phyloP scores from a whole-genome alignment of 768 basidiomycete species.

The Sarcodon aspratus region DNA sequence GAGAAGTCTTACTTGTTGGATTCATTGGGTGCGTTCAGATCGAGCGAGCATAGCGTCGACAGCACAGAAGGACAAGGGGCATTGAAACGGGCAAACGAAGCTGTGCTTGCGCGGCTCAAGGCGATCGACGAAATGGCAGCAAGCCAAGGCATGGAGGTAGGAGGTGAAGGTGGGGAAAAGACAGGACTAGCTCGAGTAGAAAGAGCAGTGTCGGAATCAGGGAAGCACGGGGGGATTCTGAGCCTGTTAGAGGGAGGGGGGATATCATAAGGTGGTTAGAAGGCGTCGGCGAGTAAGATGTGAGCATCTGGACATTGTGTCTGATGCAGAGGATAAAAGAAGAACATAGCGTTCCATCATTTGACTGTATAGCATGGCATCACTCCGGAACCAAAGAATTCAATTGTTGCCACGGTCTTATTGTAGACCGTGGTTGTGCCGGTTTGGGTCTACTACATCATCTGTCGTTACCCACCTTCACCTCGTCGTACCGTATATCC shows the following conservation, averaged over 20 bases:
- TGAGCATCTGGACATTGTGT: not conserved
- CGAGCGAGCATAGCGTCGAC: not conserved
- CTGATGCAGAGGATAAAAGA: not conserved
- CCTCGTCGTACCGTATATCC: not conserved
- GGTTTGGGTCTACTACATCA: not conserved
- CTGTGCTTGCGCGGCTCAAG: conserved; percentile 40
- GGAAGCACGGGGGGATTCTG: conserved; percentile 27
- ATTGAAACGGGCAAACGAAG: conserved; percentile 33
- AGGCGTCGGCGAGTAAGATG: not conserved
- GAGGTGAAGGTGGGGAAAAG: conserved; percentile 28
- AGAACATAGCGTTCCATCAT: too few relatives aligned
- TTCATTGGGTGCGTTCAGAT: conserved; percentile 13
- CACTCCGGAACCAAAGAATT: too few relatives aligned
- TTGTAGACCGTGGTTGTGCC: not conserved
- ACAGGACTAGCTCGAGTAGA: conserved; percentile 37
- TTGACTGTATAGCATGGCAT: too few relatives aligned
- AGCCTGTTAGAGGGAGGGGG: conserved; percentile 37
- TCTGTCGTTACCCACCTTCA: not conserved
- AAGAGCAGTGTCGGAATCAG: conserved; percentile 27
- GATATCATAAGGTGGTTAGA: not conserved
- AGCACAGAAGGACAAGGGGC: conserved; percentile 12
- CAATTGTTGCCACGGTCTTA: too few relatives aligned
- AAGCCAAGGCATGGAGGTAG: conserved; percentile 27
- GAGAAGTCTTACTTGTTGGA: conserved; percentile 31
- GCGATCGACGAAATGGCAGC: conserved; percentile 37